A percentile compares a stretch with the other conserved stretches of the same genome.
Evolutionary conservation across 176 grass and related monocot species (phyloP).

Genomic region (Ampelocalamus luodianensis): DNA sequence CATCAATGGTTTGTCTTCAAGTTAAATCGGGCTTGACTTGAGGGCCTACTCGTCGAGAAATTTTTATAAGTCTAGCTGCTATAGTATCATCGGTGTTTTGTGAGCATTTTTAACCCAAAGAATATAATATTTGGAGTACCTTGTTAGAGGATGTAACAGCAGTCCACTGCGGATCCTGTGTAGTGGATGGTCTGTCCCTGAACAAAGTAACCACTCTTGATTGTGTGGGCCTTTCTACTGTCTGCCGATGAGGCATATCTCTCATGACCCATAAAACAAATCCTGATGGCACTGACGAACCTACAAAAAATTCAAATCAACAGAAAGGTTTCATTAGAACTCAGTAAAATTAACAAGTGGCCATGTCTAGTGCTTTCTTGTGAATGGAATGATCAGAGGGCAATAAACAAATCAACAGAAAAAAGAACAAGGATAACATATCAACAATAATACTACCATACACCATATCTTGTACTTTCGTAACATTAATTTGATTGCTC

Average conservation of each 20-base stretch:
- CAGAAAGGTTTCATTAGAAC: conserved; percentile 23
- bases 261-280: conserved; percentile 98
- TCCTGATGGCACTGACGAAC: conserved; percentile 83
- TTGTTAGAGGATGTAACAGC: conserved; percentile 91
- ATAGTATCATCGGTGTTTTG: conserved; percentile 32
- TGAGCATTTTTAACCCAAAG: conserved; percentile 26
- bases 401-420: conserved; percentile 2
- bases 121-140: conserved; percentile 54
- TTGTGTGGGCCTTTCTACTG: conserved; percentile 51
- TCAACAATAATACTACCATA: not conserved
- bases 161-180: conserved; percentile 83
- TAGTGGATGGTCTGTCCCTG: conserved; percentile 60
- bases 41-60: conserved; percentile 55
- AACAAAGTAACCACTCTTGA: conserved; percentile 75
- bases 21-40: conserved; percentile 84
- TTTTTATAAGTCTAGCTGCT: conserved; percentile 7
- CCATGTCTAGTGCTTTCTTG: not conserved
- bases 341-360: not conserved
- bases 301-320: conserved; percentile 55
- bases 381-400: not conserved
- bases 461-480: conserved; percentile 5
- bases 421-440: not conserved
- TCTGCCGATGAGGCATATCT: conserved; percentile 81
- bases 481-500: not conserved
- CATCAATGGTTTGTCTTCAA: conserved; percentile 29